Base-by-base conservation (phyloP, 805 yeast species). In the Nakazawaea ernobii region DNA sequence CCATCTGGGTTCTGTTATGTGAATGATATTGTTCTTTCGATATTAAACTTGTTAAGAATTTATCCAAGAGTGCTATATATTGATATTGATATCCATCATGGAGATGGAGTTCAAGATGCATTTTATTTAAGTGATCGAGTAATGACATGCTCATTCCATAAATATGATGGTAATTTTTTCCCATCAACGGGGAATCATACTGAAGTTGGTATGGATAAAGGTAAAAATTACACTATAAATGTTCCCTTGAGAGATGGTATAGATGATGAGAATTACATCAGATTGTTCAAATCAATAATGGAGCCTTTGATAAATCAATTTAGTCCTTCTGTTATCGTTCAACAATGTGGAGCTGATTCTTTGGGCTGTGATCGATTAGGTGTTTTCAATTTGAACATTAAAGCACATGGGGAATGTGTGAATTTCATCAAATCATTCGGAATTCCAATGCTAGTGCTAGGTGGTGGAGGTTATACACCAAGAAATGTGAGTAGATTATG, bases 381-480 rank as follows among this genome's bases (percentile, higher is more conserved):
- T 7, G 86, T 96, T 66, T 94, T 92, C 74, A 92, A 92, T 63
- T 69, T 92, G 56, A 86, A 90, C 55, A 91, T 94, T 69, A 77
- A 80, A 50, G 98, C 96, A 2, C 97, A 92, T 60, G 97, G 97
- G 17, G 95, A 88, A 63, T 94, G 98, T 69, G 97, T 92, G 29
- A 84, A 83, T 58, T 92, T 75, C 62, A 83, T 91, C 54, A 89
- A 89, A 65, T 80, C 90, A 36, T 91, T 91, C 66, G 95, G 95
- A 13, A 67, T 91, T 33, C 98, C 98, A 8, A 79, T 89, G 77
- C 69, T 92, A 54, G 96, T 91, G 6, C 70, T 92, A 10, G 99
- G 99, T 20, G 99, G 99, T 45, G 99, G 99, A 51, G 99, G 99
- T 15, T 92, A 92, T 66, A 94, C 99, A 2, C 96, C 96, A 61